Percentiles rank a stretch among this genome's conserved stretches.
phyloP scores from a whole-genome alignment of 2,329 filamentous ascomycete species.

The Colletotrichum euphorbiae region DNA sequence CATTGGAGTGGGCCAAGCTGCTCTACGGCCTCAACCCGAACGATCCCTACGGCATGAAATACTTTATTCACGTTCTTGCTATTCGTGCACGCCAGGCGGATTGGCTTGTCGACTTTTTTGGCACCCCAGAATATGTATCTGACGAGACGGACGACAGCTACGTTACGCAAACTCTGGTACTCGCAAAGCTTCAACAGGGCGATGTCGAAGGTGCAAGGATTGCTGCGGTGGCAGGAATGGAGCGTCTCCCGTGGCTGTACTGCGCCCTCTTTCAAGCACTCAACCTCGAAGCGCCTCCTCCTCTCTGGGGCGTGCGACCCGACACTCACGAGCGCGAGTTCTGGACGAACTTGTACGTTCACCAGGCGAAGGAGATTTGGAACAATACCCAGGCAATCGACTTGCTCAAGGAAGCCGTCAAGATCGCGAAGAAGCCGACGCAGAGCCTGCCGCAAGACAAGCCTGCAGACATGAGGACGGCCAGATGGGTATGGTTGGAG shows the following conservation, averaged over 20 bases:
- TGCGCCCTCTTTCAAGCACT: constrained; percentile 83
- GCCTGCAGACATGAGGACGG: constrained; percentile 62
- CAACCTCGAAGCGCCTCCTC: constrained; percentile 80
- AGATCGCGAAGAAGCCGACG: constrained; percentile 60
- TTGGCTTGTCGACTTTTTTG: constrained; percentile 78
- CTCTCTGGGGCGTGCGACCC: constrained; percentile 83
- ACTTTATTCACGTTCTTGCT: constrained; percentile 86
- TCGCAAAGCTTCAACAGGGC: constrained; percentile 80
- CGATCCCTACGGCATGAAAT: constrained; percentile 86
- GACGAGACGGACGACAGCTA: constrained; percentile 67
- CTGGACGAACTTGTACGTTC: constrained; percentile 80
- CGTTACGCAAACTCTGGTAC: constrained; percentile 78
- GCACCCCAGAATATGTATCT: constrained; percentile 56
- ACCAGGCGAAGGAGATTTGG: constrained; percentile 85
- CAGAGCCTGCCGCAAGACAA: constrained; percentile 54
- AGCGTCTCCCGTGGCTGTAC: constrained; percentile 85
- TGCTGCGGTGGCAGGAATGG: constrained; percentile 75
- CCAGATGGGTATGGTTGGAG: constrained; percentile 82
- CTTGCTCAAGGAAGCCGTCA: constrained; percentile 77
- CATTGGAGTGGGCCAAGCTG: constrained; percentile 92
- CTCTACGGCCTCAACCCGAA: constrained; percentile 78
- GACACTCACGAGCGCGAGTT: constrained; percentile 72
- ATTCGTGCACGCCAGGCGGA: constrained; percentile 82
- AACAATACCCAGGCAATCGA: constrained; percentile 78
- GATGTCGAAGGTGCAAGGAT: constrained; percentile 71